A percentile compares a stretch with the other conserved stretches of the same genome.
Evolutionary conservation across 352 stramenopile genomes (phyloP).

Genomic region (Elongisporangium prolatum): DNA sequence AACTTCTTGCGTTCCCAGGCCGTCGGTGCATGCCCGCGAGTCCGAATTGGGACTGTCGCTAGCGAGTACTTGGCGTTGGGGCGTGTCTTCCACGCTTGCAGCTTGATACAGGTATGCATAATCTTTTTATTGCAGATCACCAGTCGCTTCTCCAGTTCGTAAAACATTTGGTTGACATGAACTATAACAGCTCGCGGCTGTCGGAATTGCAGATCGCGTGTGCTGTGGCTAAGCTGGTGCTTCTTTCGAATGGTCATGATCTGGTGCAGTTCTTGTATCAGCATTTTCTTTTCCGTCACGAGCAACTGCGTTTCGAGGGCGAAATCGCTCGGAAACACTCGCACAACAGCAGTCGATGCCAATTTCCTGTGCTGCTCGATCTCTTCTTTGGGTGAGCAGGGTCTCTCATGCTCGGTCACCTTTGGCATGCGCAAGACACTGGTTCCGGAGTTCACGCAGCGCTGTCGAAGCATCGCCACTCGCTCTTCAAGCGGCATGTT

Average conservation of each 20-base stretch:
- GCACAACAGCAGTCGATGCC: constrained; percentile 24
- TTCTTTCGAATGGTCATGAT: constrained; percentile 21
- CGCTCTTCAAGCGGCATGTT: constrained; percentile 32
- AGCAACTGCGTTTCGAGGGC: constrained; percentile 43
- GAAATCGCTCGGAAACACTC: constrained; percentile 44
- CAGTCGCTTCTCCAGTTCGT: constrained; percentile 44
- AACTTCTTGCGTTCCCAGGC: constrained; percentile 38
- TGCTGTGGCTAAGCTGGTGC: constrained; percentile 6
- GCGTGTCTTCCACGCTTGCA: constrained; percentile 16
- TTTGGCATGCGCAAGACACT: constrained; percentile 52
- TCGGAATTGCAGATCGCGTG: constrained; percentile 9
- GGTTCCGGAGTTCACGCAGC: constrained; percentile 44
- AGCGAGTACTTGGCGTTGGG: constrained; percentile 25
- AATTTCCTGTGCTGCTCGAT: constrained; percentile 10
- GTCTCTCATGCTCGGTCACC: constrained; percentile 22
- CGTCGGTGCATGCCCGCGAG: constrained; percentile 38
- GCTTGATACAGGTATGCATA: constrained; percentile 41
- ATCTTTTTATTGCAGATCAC: constrained; percentile 66
- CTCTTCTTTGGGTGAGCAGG: constrained; percentile 5
- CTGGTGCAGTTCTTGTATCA: constrained; percentile 47
- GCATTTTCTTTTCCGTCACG: constrained; percentile 50
- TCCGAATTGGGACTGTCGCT: constrained; percentile 22
- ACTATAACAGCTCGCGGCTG: constrained; percentile 38
- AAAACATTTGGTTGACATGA: constrained; percentile 37
- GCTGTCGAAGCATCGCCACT: constrained; percentile 36